Base-by-base conservation (phyloP, 257 asterid species). In the Solanum infundibuliforme region DNA sequence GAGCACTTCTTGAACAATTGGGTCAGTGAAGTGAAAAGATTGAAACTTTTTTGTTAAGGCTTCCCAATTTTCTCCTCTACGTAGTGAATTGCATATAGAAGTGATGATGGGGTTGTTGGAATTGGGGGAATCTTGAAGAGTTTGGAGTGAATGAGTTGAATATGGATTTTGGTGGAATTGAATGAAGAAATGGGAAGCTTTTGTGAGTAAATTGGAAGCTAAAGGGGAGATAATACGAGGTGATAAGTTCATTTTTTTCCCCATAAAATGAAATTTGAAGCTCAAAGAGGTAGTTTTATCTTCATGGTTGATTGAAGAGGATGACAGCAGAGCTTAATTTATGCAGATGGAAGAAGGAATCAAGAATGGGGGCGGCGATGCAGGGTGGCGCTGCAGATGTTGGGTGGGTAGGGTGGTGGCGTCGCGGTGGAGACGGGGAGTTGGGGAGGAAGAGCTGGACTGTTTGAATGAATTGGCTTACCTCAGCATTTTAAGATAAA, bases 41-140 rank as follows among this genome's bases (percentile, higher is more conserved):
- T 62, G 71, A 87, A 94, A 93, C 3, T 88, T 91, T 88, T 79
- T 89, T 9, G 95, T 83, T 29, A 95, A 91, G 86, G 86, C 31
- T 66, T 92, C 93, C 98, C 98, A 95, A 86, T 90, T 92, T 18
- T 83, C 90, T 76, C 92, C 90, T 87, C 88, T 87, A 58, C 90
- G 90, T 71, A 95, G 83, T 35, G 96, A 92, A 77, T 92, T 91
- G 48, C 93, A 89, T 25, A 96, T 82, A 69, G 94, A 77, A 41
- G 83, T 62, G 87, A 92, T 72, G 41, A 87, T 66, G 20, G 87
- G 23, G 85, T 81, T 46, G 38, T 71, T 71, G 41, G 39, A 84
- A 89, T 31, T 68, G 89, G 41, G 38, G 38, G 65, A 77, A 41
- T 25, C 14, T 43, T 79, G 85, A 6, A 77, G 62, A 1, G 38